Evolutionary conservation across 2,329 filamentous ascomycete species (phyloP), one percentile per base, ranked within the genome.

Genomic region (Trichophyton simii): DNA sequence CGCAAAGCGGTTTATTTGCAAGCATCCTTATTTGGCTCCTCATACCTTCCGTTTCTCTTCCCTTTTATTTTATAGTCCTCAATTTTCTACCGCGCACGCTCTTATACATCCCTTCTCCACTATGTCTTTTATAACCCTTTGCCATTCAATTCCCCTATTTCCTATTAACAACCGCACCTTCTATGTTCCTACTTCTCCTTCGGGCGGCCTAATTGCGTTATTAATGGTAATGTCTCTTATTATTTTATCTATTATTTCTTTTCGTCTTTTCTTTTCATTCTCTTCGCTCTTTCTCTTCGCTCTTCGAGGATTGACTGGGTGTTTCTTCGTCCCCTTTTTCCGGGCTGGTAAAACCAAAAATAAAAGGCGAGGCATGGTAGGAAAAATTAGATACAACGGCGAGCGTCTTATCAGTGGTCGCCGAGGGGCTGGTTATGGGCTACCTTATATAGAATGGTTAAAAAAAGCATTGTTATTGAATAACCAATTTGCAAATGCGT

Each of bases 161-260:
- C 34, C 36, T n/a, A 11, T 22, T 28, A 25, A 41, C 36, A 20
- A 58, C 20, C 11, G 15, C 22, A 8, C 22, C 41, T 25, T 11
- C 42, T 41, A 25, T 44, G 34, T 42, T 58, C 13, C 22, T 58
- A 42, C 41, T 36, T 55, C n/a, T 28, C 25, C 46, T 57, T 36
- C 41, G 36, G 55, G 36, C 15, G 20, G 34, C 36, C 15, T 44
- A 58, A 44, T 42, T 57, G 55, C 55, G 42, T 13, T 18, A 41
- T 58, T 58, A 58, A 58, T 58, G 41, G 55, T 58, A 58, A 58
- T 58, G 55, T 58, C 41, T 58, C 28, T 44, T 58, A 41, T 41
- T 41, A 38, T 58, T 31, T 25, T 41, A 38, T 58, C n/a, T 42
- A 25, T 42, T 42, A 58, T 42, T 58, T 55, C 28, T 7, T 31